Conservation (phyloP, 1,284 basidiomycete genomes). For the Puccinia horiana region DNA sequence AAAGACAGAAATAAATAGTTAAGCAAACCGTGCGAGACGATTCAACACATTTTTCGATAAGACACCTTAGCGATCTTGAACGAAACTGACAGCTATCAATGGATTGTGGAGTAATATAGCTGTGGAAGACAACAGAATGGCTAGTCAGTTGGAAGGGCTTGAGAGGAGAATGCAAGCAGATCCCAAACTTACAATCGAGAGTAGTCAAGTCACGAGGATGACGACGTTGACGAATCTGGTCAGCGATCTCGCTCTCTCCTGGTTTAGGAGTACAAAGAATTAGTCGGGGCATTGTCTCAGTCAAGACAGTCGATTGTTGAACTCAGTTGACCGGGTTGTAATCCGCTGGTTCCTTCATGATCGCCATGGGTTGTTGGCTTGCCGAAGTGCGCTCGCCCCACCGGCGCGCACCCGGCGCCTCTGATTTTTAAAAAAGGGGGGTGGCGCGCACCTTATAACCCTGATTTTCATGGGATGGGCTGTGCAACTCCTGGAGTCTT, state of each 20-base stretch:
- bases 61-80: not conserved
- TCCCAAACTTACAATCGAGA: slow-evolving; percentile 21
- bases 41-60: too few relatives aligned
- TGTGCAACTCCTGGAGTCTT: too few relatives aligned
- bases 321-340: not conserved
- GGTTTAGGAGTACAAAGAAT: not conserved
- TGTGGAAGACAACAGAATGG: not conserved
- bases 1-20: not conserved
- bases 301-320: not conserved
- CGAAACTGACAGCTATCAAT: slow-evolving; percentile 22
- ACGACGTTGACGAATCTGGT: slow-evolving; percentile 39
- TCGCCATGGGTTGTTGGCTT: too few relatives aligned
- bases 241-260: slow-evolving; percentile 18
- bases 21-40: not conserved
- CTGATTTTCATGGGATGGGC: too few relatives aligned
- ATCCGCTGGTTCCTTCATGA: not conserved
- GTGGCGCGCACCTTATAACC: too few relatives aligned
- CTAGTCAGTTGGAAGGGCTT: not conserved
- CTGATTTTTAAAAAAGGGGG: too few relatives aligned
- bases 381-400: too few relatives aligned
- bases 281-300: slow-evolving; percentile 19
- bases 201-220: slow-evolving; percentile 21
- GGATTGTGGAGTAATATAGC: slow-evolving; percentile 30
- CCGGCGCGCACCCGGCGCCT: too few relatives aligned
- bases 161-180: not conserved